Evolutionary conservation across 2,329 filamentous ascomycete species (phyloP), one percentile per base, ranked within the genome.

Genomic region (Beauveria rudraprayagi): DNA sequence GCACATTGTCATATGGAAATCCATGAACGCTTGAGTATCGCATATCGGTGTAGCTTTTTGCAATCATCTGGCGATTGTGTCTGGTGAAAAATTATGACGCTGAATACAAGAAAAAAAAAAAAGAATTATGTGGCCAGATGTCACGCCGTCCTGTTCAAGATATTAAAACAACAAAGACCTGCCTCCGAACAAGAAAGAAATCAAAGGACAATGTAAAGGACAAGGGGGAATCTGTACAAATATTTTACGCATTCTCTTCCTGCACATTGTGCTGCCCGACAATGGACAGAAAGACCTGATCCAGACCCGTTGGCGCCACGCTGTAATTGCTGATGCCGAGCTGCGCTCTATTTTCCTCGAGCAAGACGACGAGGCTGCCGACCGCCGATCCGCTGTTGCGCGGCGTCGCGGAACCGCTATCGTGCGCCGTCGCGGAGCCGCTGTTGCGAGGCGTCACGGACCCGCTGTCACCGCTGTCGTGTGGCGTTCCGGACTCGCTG

Each of bases 251-350:
- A 24, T 83, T 81, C 75, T 93, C 92, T 71, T 95, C 91, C 65
- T 86, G 79, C 7, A 93, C 83, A 71, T 92, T 86, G 71, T 95
- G 89, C 72, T 86, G 83, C 1, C 87, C 87, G 0, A 96, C 91
- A 70, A 97, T 94, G 28, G 82, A 83, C 71, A 97, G 74, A 73
- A 97, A 97, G 0, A 97, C 92, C 73, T 96, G 90, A 70, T 97
- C 92, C 47, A 97, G 76, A 17, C 91, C 95, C 19, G 91, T 94
- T 26, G 91, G 90, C 62, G 85, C 89, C 65, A 96, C 91, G 55
- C 88, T 91, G 73, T 93, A 97, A 72, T 95, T 91, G 70, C 91
- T 88, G 53, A 96, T 81, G 0, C 89, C 89, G 30, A 96, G 73
- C 5, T 75, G 73, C 22, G 84, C 77, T 68, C 87, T 89, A 64